phyloP scores from a whole-genome alignment of 1,284 basidiomycete species.

The Macrocystidia cucumis region DNA sequence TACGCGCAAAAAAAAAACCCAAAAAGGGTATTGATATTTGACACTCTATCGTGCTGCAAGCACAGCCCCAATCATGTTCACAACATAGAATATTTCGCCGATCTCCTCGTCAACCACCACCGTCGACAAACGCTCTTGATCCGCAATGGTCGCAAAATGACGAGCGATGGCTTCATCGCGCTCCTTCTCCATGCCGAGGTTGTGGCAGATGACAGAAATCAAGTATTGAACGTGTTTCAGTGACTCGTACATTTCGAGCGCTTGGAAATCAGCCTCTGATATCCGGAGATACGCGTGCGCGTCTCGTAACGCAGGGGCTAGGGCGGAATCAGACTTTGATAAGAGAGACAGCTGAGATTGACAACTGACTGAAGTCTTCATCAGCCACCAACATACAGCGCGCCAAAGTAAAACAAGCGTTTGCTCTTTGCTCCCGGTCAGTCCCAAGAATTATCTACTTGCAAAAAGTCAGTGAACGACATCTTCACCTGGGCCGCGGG shows the following conservation, averaged over 20 bases:
- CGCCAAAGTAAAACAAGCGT: conserved; percentile 64
- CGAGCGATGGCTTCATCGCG: conserved; percentile 46
- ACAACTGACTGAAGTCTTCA: conserved; percentile 23
- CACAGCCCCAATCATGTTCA: conserved; percentile 48
- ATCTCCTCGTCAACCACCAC: conserved; percentile 44
- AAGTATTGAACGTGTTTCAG: conserved; percentile 64
- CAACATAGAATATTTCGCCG: conserved; percentile 47
- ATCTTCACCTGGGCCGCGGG: no score
- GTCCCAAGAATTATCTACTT: conserved; percentile 58
- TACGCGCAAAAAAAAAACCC: background rate
- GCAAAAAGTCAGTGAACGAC: conserved; percentile 1
- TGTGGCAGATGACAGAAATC: conserved; percentile 63
- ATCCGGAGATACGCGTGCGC: conserved; percentile 52
- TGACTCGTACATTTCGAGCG: conserved; percentile 50
- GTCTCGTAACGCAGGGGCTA: conserved; percentile 41
- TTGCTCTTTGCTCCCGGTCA: conserved; percentile 68
- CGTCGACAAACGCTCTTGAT: conserved; percentile 30
- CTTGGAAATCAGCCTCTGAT: conserved; percentile 56
- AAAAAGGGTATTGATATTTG: background rate
- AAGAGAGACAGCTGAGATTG: conserved; percentile 6
- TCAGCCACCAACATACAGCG: conserved; percentile 58
- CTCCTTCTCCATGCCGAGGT: conserved; percentile 45
- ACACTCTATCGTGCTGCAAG: conserved; percentile 34
- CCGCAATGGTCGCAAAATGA: conserved; percentile 38
- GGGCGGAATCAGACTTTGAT: conserved; percentile 2